Conservation (phyloP, 2,329 filamentous ascomycete species). For the Stemphylium lycopersici region DNA sequence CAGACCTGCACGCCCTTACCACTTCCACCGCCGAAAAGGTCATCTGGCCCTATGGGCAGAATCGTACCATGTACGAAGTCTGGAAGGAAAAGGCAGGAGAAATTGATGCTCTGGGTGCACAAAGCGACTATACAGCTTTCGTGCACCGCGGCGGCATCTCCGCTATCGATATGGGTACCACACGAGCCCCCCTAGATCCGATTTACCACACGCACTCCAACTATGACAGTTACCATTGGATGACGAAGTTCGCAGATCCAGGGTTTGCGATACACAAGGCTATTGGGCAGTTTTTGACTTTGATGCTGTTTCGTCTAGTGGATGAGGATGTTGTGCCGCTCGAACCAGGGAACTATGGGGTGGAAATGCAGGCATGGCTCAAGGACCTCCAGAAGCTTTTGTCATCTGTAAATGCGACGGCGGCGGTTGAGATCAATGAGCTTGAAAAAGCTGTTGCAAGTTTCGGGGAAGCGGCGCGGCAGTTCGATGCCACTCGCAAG, state of each 20-base stretch:
- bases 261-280: conserved; percentile 56
- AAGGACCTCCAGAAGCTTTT: conserved; percentile 32
- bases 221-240: conserved; percentile 58
- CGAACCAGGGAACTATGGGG: conserved; percentile 46
- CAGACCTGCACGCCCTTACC: conserved; percentile 48
- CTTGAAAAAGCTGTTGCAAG: conserved; percentile 42
- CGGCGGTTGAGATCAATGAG: background rate
- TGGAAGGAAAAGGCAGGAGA: conserved; percentile 48
- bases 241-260: conserved; percentile 57
- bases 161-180: conserved; percentile 51
- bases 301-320: conserved; percentile 51
- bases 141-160: conserved; percentile 50
- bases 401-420: conserved; percentile 5
- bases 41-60: conserved; percentile 46
- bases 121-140: conserved; percentile 55
- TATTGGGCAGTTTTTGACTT: conserved; percentile 54
- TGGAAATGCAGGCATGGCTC: conserved; percentile 45
- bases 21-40: conserved; percentile 47
- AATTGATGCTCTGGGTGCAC: conserved; percentile 52
- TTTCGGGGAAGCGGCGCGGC: conserved; percentile 37
- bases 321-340: conserved; percentile 48
- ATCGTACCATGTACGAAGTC: conserved; percentile 53
- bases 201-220: conserved; percentile 56
- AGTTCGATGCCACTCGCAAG: conserved; percentile 35
- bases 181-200: conserved; percentile 43